Base-by-base conservation (phyloP, 805 yeast species). In the Candida yuanshanica region DNA sequence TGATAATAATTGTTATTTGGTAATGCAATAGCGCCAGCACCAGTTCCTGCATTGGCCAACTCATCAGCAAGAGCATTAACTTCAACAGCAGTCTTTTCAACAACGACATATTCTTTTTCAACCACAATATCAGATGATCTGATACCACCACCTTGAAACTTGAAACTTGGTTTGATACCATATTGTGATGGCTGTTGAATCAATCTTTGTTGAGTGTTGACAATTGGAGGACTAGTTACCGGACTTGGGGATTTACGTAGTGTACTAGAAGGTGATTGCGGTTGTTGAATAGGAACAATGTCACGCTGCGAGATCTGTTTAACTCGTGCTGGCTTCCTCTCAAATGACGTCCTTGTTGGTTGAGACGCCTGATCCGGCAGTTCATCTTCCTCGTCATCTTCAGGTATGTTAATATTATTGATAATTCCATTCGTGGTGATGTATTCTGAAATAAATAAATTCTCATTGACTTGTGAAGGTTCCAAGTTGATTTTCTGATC, bases 61-160 rank as follows among this genome's bases (percentile, higher is more conserved):
- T 90, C 96, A 61, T 91, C 98, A 3, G 99, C 99, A 43, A 93
- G 70, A 2, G 95, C 91, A 65, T 91, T 91, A 8, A 91, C 95
- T 58, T 93, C 98, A 4, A 91, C 97, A 0, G 93, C 87, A 37
- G 95, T 75, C 60, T 91, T 93, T 60, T 91, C 98, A 22, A 91
- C 90, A 31, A 91, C 95, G 25, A 91, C 98, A 53, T 91, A 91
- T 55, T 89, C 97, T 49, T 78, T 81, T 52, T 88, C 96, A 42
- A 80, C 65, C 20, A 74, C 69, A 18, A 73, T 55, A 39, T 79
- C 84, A 18, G 67, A 70, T 63, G 45, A 62, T 49, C 43, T 46
- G 22, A 11, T 10, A 31, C 50, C 51, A 25, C 47, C 50, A 10
- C 45, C 33, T 24, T 44, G 47, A 32, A 51, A 36, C 12, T 45